Base-by-base conservation (phyloP, 768 basidiomycete species). In the Glaciozyma antarctica region DNA sequence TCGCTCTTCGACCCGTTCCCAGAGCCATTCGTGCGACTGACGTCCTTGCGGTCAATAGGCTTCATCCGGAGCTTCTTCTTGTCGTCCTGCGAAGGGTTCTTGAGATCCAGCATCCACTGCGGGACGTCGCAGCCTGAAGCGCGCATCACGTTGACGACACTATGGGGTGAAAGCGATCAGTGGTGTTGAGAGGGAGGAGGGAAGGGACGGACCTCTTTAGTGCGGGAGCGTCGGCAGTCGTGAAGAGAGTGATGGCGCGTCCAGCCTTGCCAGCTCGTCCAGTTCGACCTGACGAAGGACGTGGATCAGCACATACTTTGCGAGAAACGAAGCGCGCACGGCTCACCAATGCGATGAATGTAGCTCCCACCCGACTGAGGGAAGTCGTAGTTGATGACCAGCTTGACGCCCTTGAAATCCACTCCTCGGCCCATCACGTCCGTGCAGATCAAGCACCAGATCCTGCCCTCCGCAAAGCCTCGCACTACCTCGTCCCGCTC, bases 391-490 rank as follows among this genome's bases (percentile, higher is more conserved):
- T 97, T 99, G 74, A 98, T 86, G 15, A 99, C 92, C 74, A 97
- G 88, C 64, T 52, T 81, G 59, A 94, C 84, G 15, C 93, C 92
- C 76, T 87, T 88, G 80, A 99, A 98, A 75, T 98, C 95, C 87
- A 99, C 92, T 5, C 95, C 95, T 71, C 95, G 83, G 28, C 90
- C 91, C 89, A 98, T 88, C 58, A 98, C 88, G 76, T 99, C 95
- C 28, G 95, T 99, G 70, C 87, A 89, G 54, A 99, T 83, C 83
- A 98, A 84, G 43, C 93, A 84, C 95, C 95, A 98, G 66, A 89
- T 87, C 75, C 89, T 84, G 0, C 93, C 95, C 72, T 81, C 81
- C 32, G 89, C 85, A 86, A 99, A 94, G 43, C 87, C 83, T 48
- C 81, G 80, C 15, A 95, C 81, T 22, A 88, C 85, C 73, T 92